Conservation (phyloP, 768 basidiomycete species). For the Calocera cornea region DNA sequence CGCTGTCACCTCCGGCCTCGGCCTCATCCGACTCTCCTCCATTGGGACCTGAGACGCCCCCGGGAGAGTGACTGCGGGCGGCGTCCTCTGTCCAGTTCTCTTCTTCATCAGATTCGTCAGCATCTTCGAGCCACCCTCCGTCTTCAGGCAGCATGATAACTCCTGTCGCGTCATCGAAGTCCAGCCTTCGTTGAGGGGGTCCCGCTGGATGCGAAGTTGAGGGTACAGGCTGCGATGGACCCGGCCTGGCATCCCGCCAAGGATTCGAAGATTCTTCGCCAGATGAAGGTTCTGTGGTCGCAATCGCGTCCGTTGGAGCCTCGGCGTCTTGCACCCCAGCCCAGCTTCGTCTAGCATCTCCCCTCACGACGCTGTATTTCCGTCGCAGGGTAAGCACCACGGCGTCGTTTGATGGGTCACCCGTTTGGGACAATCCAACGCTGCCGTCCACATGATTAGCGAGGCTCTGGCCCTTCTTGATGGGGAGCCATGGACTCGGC, state of each 20-base stretch:
- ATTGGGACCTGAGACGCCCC: constrained; percentile 18
- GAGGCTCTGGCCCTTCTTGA: constrained; percentile 67
- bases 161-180: constrained; percentile 75
- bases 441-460: constrained; percentile 35
- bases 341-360: constrained; percentile 6
- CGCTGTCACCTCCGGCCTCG: constrained; percentile 6
- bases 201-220: constrained; percentile 16
- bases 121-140: constrained; percentile 26
- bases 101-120: constrained; percentile 17
- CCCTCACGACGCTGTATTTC: constrained; percentile 42
- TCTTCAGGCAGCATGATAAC: constrained; percentile 79
- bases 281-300: constrained; percentile 11
- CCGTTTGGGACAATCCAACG: constrained; percentile 13
- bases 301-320: constrained; percentile 18
- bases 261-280: constrained; percentile 8
- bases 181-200: constrained; percentile 42
- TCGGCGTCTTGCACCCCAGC: constrained; percentile 15
- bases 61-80: constrained; percentile 34
- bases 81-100: constrained; percentile 38
- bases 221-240: constrained; percentile 20
- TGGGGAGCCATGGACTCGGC: constrained; percentile 86
- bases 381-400: constrained; percentile 74
- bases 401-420: constrained; percentile 30
- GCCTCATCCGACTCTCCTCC: not conserved
- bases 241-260: constrained; percentile 22